Conservation (phyloP, 2,329 filamentous ascomycete genomes). For the Sporothrix phasma region DNA sequence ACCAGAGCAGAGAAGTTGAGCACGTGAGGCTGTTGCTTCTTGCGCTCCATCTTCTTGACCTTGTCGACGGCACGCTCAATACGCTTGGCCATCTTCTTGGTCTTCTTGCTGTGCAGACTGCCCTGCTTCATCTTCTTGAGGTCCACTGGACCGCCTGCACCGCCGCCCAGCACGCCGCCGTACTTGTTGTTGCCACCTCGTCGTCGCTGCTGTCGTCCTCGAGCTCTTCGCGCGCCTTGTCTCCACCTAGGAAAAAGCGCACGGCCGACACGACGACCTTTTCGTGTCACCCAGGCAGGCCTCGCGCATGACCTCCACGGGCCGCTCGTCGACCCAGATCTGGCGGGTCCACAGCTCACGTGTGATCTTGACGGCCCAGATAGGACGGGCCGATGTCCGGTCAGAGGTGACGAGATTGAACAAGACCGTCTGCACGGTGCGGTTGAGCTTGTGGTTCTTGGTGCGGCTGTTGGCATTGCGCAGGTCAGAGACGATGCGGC, state of each 20-base stretch:
- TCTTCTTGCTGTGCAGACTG: constrained; percentile 90
- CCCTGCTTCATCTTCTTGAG: constrained; percentile 76
- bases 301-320: constrained; percentile 98
- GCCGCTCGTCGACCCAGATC: constrained; percentile 82
- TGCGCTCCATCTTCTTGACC: constrained; percentile 72
- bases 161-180: constrained; percentile 18
- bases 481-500: constrained; percentile 84
- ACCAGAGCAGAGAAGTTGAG: constrained; percentile 87
- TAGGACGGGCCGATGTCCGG: constrained; percentile 69
- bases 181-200: constrained; percentile 34
- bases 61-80: constrained; percentile 74
- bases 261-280: constrained; percentile 85
- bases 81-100: constrained; percentile 70
- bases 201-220: constrained; percentile 85
- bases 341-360: constrained; percentile 94
- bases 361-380: constrained; percentile 95
- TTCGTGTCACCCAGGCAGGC: constrained; percentile 75
- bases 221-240: constrained; percentile 88
- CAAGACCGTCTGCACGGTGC: constrained; percentile 83
- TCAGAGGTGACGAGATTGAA: constrained; percentile 88
- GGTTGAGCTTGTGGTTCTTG: constrained; percentile 86
- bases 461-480: constrained; percentile 77
- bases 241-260: constrained; percentile 89
- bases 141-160: constrained; percentile 42
- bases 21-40: constrained; percentile 77